Conservation (phyloP, 2,329 filamentous ascomycete species). For the Penicillium sp. region DNA sequence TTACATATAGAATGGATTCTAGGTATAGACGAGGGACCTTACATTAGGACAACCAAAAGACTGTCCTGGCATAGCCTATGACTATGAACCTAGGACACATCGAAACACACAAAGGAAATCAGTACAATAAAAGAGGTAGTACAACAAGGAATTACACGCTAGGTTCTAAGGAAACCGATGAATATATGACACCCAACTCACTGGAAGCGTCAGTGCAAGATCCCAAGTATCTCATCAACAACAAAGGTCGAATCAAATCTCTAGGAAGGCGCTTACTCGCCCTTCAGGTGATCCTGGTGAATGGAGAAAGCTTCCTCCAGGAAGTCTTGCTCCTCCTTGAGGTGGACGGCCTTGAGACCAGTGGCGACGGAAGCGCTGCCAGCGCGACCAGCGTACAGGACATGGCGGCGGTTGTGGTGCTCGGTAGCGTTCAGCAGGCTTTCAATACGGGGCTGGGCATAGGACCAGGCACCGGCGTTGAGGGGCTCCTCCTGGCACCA, state of each 20-base stretch:
- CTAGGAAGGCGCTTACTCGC: constrained; percentile 48
- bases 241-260: constrained; percentile 2
- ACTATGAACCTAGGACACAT: constrained; percentile 19
- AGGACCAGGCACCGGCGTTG: constrained; percentile 95
- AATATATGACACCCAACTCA: constrained; percentile 22
- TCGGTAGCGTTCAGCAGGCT: constrained; percentile 90
- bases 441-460: constrained; percentile 95
- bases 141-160: constrained; percentile 30
- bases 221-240: constrained; percentile 1
- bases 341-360: constrained; percentile 80
- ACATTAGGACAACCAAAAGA: constrained; percentile 4
- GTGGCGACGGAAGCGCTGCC: constrained; percentile 93
- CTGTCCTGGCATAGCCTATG: constrained; percentile 8
- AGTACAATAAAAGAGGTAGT: constrained; percentile 20
- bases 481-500: constrained; percentile 98
- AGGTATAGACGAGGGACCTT: constrained; percentile 25
- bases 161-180: constrained; percentile 24
- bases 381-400: constrained; percentile 94
- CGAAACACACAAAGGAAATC: constrained; percentile 27
- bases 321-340: constrained; percentile 89
- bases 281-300: constrained; percentile 64
- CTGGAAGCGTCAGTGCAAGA: constrained; percentile 9
- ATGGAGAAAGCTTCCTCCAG: constrained; percentile 63
- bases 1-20: constrained; percentile 24
- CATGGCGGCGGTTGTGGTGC: constrained; percentile 87